Evolutionary conservation across 805 yeast genomes (phyloP), one percentile per base, ranked within the genome.

Genomic region (Kodamaea kaohsiungensis): DNA sequence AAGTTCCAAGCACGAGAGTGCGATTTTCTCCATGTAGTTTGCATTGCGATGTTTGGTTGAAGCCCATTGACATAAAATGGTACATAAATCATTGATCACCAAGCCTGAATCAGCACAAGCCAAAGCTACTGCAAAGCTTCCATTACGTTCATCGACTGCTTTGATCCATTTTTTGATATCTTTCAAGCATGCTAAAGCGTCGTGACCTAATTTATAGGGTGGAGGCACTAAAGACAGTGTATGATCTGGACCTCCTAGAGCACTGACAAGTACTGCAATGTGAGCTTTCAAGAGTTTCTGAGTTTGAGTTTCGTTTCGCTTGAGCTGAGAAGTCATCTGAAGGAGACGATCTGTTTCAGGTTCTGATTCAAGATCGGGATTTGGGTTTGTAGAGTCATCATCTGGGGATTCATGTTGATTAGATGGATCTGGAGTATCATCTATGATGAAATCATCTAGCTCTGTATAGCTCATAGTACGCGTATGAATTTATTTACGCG

Each of bases 151-250:
- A 68, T 93, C 98, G 46, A 89, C 92, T 1, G 87, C 77, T 59
- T 84, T 85, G 52, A 95, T 80, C 97, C 98, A 93, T 61, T 88
- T 79, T 66, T 90, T 91, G 57, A 95, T 70, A 70, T 95, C 99
- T 61, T 88, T 87, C 33, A 95, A 71, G 70, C 98, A 91, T 0
- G 91, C 91, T 53, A 83, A 67, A 1, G 96, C 96, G 64, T 93
- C 98, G 55, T 87, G 91, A 9, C 98, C 98, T 2, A 92, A 78
- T 56, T 82, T 83, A 64, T 95, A 95, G 0, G 84, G 84, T 0
- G 80, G 77, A 2, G 80, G 78, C 1, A 70, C 67, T 2, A 65
- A 58, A 12, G 61, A 48, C 45, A 40, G 45, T 1, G 86, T 70
- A 48, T 86, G 82, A 69, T 92, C 97, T 0, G 86, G 81, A 1